A percentile compares a stretch with the other conserved stretches of the same genome.
Evolutionary conservation across 75 land plant species (phyloP).

Genomic region (Chamaecyparis obtusa): DNA sequence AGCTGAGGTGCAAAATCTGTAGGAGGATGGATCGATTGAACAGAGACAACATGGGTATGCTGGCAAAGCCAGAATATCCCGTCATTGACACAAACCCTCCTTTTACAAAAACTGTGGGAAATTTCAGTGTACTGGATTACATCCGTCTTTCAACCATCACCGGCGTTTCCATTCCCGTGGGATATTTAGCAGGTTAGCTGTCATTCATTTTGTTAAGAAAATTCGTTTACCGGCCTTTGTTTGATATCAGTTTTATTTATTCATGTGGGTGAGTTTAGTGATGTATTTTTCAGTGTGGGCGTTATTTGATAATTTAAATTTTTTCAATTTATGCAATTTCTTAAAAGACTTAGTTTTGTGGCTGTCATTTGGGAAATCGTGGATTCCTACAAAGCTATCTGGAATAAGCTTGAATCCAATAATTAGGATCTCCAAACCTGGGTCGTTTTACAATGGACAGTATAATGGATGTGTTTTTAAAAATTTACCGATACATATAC

Average conservation of each 20-base stretch:
- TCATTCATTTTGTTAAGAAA: not conserved
- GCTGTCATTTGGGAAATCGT: not conserved
- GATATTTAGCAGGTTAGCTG: constrained; percentile 51
- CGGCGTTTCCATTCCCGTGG: constrained; percentile 79
- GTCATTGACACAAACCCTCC: constrained; percentile 89
- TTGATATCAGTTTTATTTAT: not conserved
- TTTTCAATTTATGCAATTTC: not conserved
- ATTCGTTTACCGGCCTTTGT: not conserved
- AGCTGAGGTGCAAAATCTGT: no score
- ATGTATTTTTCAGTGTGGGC: no score
- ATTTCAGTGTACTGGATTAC: constrained; percentile 84
- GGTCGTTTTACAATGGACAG: not conserved
- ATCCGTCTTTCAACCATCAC: constrained; percentile 73
- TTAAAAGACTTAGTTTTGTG: no score
- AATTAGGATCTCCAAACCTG: not conserved
- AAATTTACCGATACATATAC: no score
- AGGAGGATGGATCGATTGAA: constrained; percentile 38
- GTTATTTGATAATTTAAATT: not conserved
- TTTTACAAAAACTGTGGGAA: constrained; percentile 69
- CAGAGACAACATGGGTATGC: constrained; percentile 58
- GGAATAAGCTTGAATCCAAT: not conserved
- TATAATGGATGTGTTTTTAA: not conserved
- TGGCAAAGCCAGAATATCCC: constrained; percentile 81
- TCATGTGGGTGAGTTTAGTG: not conserved
- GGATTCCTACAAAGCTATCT: not conserved